phyloP scores from a whole-genome alignment of 2,329 filamentous ascomycete genomes.

The Nemania sp. region DNA sequence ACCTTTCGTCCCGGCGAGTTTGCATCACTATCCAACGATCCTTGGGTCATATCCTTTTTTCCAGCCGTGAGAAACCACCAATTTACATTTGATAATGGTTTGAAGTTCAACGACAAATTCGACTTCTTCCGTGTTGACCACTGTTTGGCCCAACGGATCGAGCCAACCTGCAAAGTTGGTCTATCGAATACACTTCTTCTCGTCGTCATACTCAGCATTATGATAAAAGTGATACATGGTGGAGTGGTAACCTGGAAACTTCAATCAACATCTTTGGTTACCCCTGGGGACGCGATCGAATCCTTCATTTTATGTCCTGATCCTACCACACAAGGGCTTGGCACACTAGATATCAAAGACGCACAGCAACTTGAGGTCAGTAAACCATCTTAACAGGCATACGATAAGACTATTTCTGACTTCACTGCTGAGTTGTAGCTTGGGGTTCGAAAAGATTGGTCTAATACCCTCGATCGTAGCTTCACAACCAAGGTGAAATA shows the following conservation, averaged over 20 bases:
- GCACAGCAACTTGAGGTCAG: not conserved
- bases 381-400: no score
- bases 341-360: not conserved
- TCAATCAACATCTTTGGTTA: not conserved
- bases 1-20: no score
- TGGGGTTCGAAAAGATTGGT: not conserved
- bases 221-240: not conserved
- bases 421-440: not conserved
- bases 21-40: no score
- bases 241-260: not conserved
- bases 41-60: no score
- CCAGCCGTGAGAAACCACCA: no score
- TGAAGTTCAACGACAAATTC: no score
- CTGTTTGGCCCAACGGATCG: not conserved
- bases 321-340: not conserved
- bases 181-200: not conserved
- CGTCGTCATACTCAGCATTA: not conserved
- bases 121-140: not conserved
- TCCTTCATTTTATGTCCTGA: constrained; percentile 2
- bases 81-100: no score
- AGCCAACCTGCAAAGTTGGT: not conserved
- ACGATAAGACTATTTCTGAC: not conserved
- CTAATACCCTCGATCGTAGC: not conserved
- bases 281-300: constrained; percentile 6
- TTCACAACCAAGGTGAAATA: not conserved